Evolutionary conservation across 805 yeast species (phyloP).

Genomic region (Pichia nakasei): DNA sequence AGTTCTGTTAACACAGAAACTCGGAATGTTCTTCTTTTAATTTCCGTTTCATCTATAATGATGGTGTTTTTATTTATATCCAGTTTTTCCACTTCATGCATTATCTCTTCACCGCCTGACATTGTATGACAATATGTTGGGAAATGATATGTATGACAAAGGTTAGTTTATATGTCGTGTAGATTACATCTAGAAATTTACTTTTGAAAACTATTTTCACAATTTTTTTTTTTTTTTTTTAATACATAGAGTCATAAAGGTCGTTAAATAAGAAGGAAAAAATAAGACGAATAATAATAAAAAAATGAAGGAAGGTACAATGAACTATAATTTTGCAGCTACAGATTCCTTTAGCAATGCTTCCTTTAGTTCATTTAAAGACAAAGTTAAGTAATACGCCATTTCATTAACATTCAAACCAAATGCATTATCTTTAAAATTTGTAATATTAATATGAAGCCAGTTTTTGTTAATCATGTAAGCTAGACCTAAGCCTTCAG

Average conservation of each 20-base stretch:
- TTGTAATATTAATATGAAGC: conserved; percentile 77
- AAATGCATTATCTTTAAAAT: conserved; percentile 54
- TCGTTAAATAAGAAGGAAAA: not conserved
- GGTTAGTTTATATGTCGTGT: too few relatives aligned
- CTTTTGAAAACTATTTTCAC: too few relatives aligned
- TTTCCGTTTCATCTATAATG: not conserved
- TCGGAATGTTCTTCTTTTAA: not conserved
- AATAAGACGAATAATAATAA: not conserved
- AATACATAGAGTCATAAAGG: not conserved
- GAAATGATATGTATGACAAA: too few relatives aligned
- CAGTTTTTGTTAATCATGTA: conserved; percentile 84
- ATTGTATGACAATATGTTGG: too few relatives aligned
- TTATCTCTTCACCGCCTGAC: not conserved
- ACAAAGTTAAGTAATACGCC: conserved; percentile 59
- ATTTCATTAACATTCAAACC: conserved; percentile 47
- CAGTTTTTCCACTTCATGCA: not conserved
- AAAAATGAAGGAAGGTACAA: not conserved
- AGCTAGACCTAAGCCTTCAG: conserved; percentile 89
- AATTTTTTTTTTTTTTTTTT: not conserved
- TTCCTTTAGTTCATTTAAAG: conserved; percentile 75
- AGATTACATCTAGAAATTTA: too few relatives aligned
- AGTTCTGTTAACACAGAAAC: not conserved
- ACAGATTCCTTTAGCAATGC: conserved; percentile 32
- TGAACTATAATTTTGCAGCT: conserved; percentile 19
- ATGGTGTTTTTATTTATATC: not conserved